Evolutionary conservation across 345 rosid genomes (phyloP), one percentile per base, ranked within the genome.

Genomic region (Litchi chinensis): DNA sequence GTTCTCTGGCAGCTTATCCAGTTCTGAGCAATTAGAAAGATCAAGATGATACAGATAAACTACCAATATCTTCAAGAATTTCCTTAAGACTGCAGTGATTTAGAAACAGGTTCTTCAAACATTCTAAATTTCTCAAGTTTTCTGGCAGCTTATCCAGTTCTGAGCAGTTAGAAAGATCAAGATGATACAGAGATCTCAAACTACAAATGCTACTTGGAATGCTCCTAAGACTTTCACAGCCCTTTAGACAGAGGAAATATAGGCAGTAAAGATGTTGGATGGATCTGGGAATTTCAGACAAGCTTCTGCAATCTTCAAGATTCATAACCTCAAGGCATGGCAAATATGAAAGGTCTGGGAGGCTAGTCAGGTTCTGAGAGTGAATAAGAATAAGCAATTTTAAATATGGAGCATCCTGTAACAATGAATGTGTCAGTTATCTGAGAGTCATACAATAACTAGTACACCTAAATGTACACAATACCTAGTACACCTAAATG

Each of bases 271-370:
- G 84, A 39, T 5, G 12, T 52, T 77, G 82, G 41, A 85, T 15
- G 0, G 91, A 81, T 13, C 79, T 65, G 6, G 80, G 84, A 52
- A 88, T 68, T 40, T 83, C 83, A 52, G 19, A 40, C 44, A 86
- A 78, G 13, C 22, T 81, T 19, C 37, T 19, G 71, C 85, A 82
- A 32, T 56, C 76, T 44, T 60, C 54, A 57, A 86, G 88, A 66
- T 26, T 56, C n/a, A 88, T 70, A 65, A 65, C 64, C 84, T 77
- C 48, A 54, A 87, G 85, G 63, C 68, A 68, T 6, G 80, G 86
- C 6, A 62, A 43, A 0, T 64, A n/a, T 4, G 83, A 65, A 71
- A 84, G 67, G 76, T 79, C 82, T 0, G 82, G 75, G 37, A 62
- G 41, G 70, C 76, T 75, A 4, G 64, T 78, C 13, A 84, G 5